Evolutionary conservation across 2,329 filamentous ascomycete genomes (phyloP).

Genomic region (Ceratocystiopsis brevicomis): DNA sequence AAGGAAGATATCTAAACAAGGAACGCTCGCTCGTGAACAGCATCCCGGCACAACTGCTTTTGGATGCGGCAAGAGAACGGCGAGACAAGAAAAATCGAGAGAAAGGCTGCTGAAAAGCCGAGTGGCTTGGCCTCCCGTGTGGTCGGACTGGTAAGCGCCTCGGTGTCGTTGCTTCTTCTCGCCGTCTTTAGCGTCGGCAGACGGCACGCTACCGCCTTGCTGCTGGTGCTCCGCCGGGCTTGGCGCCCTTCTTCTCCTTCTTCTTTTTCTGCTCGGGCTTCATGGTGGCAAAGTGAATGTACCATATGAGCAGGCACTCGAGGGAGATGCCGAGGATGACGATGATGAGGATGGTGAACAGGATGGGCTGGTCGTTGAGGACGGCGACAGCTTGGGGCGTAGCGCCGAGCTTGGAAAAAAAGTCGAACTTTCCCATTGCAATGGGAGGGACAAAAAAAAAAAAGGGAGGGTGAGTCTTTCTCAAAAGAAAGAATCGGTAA

Average conservation of each 20-base stretch:
- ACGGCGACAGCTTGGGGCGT: slow-evolving; percentile 38
- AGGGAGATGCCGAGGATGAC: slow-evolving; percentile 30
- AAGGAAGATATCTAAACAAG: no score
- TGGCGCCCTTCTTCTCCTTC: slow-evolving; percentile 21
- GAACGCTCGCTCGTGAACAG: no score
- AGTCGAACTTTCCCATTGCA: slow-evolving; percentile 32
- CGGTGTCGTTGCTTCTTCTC: no score
- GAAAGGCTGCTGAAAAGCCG: no score
- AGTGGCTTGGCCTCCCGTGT: no score
- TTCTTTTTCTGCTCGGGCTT: slow-evolving; percentile 42
- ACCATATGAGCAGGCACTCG: slow-evolving; percentile 31
- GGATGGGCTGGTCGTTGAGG: slow-evolving; percentile 40
- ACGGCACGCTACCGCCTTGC: no score
- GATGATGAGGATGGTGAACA: slow-evolving; percentile 38
- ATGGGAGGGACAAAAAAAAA: slow-evolving; percentile 4
- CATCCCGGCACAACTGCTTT: no score
- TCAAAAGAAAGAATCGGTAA: neutral
- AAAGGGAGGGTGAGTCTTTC: neutral
- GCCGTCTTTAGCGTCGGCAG: no score
- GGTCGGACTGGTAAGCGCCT: no score
- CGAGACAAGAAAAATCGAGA: no score
- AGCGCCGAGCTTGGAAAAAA: slow-evolving; percentile 36
- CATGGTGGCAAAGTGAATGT: slow-evolving; percentile 39
- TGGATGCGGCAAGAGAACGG: no score
- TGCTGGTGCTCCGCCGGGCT: neutral